Evolutionary conservation across 345 rosid genomes (phyloP), one percentile per base, ranked within the genome.

Genomic region (Erodium maritimum): DNA sequence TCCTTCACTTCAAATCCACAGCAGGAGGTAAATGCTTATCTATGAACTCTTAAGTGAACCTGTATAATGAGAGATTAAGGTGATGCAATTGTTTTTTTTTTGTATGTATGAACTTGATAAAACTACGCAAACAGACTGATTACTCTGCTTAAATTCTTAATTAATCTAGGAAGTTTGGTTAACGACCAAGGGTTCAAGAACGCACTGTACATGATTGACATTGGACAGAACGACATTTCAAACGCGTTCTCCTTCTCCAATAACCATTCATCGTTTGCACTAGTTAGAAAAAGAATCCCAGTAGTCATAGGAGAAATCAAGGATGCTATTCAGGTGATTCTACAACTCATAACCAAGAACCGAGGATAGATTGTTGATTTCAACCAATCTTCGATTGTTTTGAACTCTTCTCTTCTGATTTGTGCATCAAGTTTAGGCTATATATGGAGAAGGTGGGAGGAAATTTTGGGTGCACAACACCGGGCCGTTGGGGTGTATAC

Each of bases 401-500:
- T 51, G 7, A 19, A 51, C 17, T 0, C 54, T 17, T 17, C 21
- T 17, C n/a, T 19, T 51, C 19, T 10, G 12, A 10, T 42, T 42
- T 51, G 10, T 20, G 14, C 22, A 37, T n/a, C 7, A 22, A 11
- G 10, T 61, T 25, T 58, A 89, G 90, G 59, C 68, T 52, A 67
- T 86, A 58, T 82, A 86, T 53, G 46, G 70, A 68, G 73, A 80
- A 64, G 95, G 95, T 52, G 90, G 85, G 16, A 75, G 93, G 69
- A 85, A 81, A 70, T 87, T 90, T 61, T 90, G 95, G 97, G 73
- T 90, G 50, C 93, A 90, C 67, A 87, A 90, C 62, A 90, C 93
- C 0, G 93, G 95, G n/a, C 97, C 95, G 4, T 57, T 90, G 58
- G 97, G 95, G 46, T 90, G 97, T 69, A 78, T 90, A 5, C 97